These are phyloP conservation scores for Penicillium steckii DNA, from an alignment of 495 filamentous ascomycete species.

Conservation along the genomic window DNA sequence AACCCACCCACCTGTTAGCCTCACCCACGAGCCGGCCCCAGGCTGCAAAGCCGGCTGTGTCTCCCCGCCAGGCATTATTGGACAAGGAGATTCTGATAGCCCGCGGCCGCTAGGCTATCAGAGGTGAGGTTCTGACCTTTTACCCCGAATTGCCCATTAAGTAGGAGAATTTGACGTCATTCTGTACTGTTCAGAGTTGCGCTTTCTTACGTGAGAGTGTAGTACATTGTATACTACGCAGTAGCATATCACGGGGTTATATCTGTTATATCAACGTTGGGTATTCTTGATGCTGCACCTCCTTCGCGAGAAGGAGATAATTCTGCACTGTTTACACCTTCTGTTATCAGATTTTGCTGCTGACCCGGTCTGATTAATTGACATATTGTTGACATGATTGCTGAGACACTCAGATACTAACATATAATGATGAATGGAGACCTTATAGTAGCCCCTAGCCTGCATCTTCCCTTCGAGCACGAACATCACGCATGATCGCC, in stretches of 20 bases:
- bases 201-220: background rate
- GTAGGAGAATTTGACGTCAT: background rate
- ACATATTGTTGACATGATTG: background rate
- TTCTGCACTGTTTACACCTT: background rate
- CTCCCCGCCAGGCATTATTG: too few species aligned
- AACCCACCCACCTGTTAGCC: background rate
- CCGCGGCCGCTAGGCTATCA: background rate
- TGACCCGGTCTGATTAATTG: background rate
- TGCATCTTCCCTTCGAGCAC: conserved; percentile 69
- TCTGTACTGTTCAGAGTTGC: background rate
- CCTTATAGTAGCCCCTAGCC: conserved; percentile 1
- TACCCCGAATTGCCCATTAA: too few species aligned
- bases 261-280: too few species aligned
- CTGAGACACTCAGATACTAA: background rate
- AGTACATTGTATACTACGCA: too few species aligned
- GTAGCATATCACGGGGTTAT: too few species aligned
- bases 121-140: background rate
- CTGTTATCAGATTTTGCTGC: background rate
- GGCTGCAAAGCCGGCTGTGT: background rate
- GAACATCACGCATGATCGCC: conserved; percentile 84
- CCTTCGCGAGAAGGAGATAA: background rate
- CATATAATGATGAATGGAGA: conserved; percentile 19
- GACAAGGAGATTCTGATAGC: background rate
- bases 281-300: too few species aligned
- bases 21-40: background rate